Conservation (phyloP, 352 stramenopile genomes). For the Phytophthora brassicae region DNA sequence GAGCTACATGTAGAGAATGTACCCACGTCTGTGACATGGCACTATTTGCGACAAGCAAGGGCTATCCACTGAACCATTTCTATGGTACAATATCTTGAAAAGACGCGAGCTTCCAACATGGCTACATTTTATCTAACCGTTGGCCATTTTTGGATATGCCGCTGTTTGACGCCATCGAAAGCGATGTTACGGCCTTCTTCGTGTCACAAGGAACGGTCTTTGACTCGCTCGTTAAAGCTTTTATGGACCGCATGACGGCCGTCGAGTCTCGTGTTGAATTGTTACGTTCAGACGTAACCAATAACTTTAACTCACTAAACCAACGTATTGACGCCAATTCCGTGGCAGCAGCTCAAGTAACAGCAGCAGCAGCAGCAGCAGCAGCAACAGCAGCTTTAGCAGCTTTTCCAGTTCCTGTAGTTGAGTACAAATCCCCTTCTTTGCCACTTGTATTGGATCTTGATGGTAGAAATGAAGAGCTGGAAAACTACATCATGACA, state of each 20-base stretch:
- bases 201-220: constrained; percentile 74
- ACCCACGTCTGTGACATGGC: constrained; percentile 27
- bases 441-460: constrained; percentile 9
- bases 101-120: constrained; percentile 15
- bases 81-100: constrained; percentile 20
- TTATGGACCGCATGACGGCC: constrained; percentile 53
- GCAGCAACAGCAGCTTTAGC: constrained; percentile 20
- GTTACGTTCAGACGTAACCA: constrained; percentile 25
- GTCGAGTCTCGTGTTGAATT: constrained; percentile 50
- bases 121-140: constrained; percentile 17
- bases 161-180: constrained; percentile 69
- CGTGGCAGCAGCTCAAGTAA: constrained; percentile 10
- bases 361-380: constrained; percentile 11
- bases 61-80: not conserved
- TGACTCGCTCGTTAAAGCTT: constrained; percentile 51
- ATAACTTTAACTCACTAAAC: constrained; percentile 37
- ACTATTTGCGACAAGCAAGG: constrained; percentile 5
- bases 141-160: constrained; percentile 33
- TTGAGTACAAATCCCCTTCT: not conserved
- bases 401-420: constrained; percentile 2
- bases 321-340: constrained; percentile 32
- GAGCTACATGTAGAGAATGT: constrained; percentile 14
- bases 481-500: constrained; percentile 62
- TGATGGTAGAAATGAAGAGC: constrained; percentile 36
- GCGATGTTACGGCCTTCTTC: constrained; percentile 64